phyloP scores from a whole-genome alignment of 164 flowering plant species.

The Vitis amurensis region DNA sequence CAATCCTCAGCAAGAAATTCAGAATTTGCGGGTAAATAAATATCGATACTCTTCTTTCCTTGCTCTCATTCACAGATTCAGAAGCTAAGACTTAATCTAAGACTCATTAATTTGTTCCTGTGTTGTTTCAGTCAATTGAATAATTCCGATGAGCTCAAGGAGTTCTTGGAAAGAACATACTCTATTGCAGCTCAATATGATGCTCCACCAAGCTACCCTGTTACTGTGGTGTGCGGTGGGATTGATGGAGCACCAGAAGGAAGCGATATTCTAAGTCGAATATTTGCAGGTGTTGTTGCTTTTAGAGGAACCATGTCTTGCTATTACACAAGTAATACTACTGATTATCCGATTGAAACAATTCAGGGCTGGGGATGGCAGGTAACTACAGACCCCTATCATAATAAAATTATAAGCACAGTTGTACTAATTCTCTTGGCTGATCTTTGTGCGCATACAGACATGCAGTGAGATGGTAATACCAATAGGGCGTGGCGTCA shows the following conservation, averaged over 20 bases:
- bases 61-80: no score
- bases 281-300: constrained; percentile 30
- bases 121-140: constrained; percentile 10
- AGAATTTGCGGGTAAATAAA: constrained; percentile 33
- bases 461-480: constrained; percentile 64
- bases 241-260: constrained; percentile 17
- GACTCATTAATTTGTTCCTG: not conserved
- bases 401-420: no score
- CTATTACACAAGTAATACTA: constrained; percentile 28
- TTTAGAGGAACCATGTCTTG: constrained; percentile 20
- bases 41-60: not conserved
- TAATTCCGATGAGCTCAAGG: constrained; percentile 14
- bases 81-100: no score
- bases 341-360: constrained; percentile 4
- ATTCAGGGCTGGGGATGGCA: constrained; percentile 43
- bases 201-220: constrained; percentile 14
- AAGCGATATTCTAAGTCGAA: constrained; percentile 18
- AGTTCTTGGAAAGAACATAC: constrained; percentile 13
- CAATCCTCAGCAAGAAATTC: constrained; percentile 30
- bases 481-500: constrained; percentile 43
- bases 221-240: constrained; percentile 22
- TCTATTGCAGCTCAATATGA: constrained; percentile 32
- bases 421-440: not conserved
- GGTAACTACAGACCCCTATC: constrained; percentile 16
- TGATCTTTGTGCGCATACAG: constrained; percentile 16